A percentile compares a stretch with the other conserved stretches of the same genome.
These are phyloP conservation scores for Apophysomyces trapeziformis DNA, from an alignment of 371 early-diverging fungal genomes.

Conservation along the genomic window DNA sequence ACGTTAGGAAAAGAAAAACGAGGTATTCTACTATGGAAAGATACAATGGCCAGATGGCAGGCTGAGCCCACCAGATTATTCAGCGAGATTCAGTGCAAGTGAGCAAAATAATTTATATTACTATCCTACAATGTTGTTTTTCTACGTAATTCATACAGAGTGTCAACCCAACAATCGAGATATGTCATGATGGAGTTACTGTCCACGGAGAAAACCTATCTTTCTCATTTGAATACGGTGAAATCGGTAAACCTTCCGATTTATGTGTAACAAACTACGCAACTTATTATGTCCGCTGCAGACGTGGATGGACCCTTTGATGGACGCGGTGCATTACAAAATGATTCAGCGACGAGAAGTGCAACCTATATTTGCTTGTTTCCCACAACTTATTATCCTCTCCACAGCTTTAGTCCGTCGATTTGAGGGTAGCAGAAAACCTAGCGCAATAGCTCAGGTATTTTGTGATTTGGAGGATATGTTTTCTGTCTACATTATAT, in stretches of 20 bases:
- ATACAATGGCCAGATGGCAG: neutral
- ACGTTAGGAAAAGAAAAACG: neutral
- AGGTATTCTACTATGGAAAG: neutral
- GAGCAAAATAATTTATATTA: neutral
- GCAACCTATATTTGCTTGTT: conserved; percentile 19
- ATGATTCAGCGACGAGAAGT: conserved; percentile 18
- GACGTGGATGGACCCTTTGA: conserved; percentile 27
- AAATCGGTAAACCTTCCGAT: conserved; percentile 20
- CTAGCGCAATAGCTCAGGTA: conserved; percentile 20
- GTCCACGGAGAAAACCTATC: conserved; percentile 23
- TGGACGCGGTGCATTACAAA: conserved; percentile 17
- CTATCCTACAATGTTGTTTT: neutral
- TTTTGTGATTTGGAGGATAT: conserved; percentile 12
- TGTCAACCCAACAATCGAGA: neutral
- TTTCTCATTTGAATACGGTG: conserved; percentile 18
- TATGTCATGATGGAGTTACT: conserved; percentile 22
- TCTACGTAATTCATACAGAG: no score
- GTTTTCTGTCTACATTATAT: conserved; percentile 19
- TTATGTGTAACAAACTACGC: neutral
- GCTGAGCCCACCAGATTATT: neutral
- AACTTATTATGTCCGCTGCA: neutral
- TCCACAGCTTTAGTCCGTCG: conserved; percentile 11
- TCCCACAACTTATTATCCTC: conserved; percentile 18
- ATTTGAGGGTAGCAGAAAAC: conserved; percentile 13
- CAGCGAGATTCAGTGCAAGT: conserved; percentile 1